Percentiles rank a stretch among this genome's conserved stretches.
These are phyloP conservation scores for Colletotrichum limetticola DNA, from an alignment of 2,329 filamentous ascomycete species.

Conservation along the genomic window DNA sequence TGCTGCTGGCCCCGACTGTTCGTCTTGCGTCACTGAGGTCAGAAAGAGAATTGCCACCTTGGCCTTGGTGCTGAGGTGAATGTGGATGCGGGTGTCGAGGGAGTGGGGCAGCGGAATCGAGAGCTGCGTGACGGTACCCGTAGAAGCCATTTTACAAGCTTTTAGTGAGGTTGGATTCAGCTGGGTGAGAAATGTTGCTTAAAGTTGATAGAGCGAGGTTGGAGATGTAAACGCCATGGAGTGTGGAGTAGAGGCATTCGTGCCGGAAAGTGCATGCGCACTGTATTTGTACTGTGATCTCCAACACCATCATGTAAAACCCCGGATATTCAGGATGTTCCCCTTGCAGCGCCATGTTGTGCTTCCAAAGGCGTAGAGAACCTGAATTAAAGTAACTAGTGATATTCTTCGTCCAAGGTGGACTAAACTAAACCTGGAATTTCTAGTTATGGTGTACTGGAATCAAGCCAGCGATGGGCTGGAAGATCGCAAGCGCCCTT, in stretches of 20 bases:
- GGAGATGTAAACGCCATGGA: slow-evolving; percentile 13
- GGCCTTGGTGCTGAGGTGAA: slow-evolving; percentile 67
- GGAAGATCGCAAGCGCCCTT: rapidly evolving
- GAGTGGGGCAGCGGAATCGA: slow-evolving; percentile 70
- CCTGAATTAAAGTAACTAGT: no score
- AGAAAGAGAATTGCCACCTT: slow-evolving; percentile 71
- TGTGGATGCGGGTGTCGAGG: slow-evolving; percentile 69
- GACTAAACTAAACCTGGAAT: no score
- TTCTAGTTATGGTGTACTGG: no score
- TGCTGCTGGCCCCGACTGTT: slow-evolving; percentile 59
- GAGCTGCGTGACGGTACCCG: slow-evolving; percentile 50
- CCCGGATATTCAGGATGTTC: background rate
- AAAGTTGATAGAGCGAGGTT: background rate
- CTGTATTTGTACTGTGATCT: slow-evolving; percentile 11
- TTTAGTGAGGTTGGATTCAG: background rate
- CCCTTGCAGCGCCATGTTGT: background rate
- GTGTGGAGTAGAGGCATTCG: background rate
- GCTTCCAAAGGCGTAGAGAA: no score
- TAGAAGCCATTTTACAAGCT: slow-evolving; percentile 37
- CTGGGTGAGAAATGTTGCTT: background rate
- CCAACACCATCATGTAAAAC: background rate
- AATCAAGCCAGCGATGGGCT: no score
- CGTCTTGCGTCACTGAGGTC: slow-evolving; percentile 66
- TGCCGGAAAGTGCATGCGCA: background rate
- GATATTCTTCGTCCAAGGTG: no score